Conservation (phyloP, 768 basidiomycete species). For the Auricularia auricula-judae region DNA sequence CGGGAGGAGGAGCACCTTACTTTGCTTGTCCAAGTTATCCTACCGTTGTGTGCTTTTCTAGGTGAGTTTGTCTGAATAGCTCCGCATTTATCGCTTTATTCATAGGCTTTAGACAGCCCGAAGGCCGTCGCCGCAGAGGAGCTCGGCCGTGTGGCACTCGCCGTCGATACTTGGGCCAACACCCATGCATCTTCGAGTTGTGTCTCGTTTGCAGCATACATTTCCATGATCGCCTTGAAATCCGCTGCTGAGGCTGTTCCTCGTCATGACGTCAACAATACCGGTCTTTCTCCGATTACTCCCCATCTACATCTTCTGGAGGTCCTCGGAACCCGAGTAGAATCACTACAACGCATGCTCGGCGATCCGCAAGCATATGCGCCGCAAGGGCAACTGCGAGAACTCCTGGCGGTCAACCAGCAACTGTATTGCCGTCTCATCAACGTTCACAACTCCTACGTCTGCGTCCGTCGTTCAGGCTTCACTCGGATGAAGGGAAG, state of each 20-base stretch:
- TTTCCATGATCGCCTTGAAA: background rate
- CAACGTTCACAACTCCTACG: no score
- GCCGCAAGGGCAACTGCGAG: no score
- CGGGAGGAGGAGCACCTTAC: background rate
- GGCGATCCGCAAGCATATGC: no score
- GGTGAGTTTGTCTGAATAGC: background rate
- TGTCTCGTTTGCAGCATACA: background rate
- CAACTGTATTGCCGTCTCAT: no score
- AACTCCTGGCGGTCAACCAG: no score
- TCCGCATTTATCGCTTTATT: background rate
- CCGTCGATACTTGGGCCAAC: background rate
- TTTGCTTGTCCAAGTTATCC: background rate
- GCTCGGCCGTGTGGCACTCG: background rate
- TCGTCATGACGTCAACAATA: background rate
- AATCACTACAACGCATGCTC: background rate
- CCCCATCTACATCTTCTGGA: background rate
- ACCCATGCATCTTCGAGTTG: background rate
- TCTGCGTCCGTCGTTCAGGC: background rate
- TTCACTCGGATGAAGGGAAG: background rate
- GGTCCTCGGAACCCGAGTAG: background rate
- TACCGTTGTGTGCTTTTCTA: background rate
- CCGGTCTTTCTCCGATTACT: background rate
- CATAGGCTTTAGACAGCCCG: background rate
- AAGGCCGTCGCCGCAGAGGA: background rate
- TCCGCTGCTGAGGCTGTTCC: background rate